Conservation (phyloP, 1,139 yeast species). For the Debaryomycetaceae sp. region DNA sequence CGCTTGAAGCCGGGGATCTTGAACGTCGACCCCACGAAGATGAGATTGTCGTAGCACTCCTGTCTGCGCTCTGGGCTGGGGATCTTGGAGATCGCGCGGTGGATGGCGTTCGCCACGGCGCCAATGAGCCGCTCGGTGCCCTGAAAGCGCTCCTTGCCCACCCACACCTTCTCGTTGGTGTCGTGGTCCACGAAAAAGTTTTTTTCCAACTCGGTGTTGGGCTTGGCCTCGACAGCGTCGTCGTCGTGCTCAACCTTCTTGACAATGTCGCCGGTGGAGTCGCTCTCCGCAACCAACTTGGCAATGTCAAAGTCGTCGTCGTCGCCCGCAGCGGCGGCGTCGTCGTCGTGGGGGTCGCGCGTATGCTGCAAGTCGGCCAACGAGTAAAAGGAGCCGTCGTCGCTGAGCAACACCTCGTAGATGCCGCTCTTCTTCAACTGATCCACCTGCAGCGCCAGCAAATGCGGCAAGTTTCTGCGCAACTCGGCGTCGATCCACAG, state of each 20-base stretch:
- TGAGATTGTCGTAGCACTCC: conserved; percentile 81
- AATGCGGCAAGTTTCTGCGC: conserved; percentile 51
- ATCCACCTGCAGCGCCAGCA: conserved; percentile 59
- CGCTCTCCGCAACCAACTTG: conserved; percentile 70
- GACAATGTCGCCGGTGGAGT: conserved; percentile 60
- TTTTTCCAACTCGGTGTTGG: conserved; percentile 58
- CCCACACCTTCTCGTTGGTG: conserved; percentile 48
- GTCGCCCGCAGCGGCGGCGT: conserved; percentile 35
- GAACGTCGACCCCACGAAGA: conserved; percentile 74
- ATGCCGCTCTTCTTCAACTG: conserved; percentile 69
- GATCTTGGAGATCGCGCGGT: conserved; percentile 47
- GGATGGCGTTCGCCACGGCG: conserved; percentile 51
- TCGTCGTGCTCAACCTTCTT: conserved; percentile 24
- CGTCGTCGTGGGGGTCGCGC: conserved; percentile 2
- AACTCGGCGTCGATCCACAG: conserved; percentile 53
- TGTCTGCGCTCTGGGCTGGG: conserved; percentile 72
- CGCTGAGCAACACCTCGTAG: conserved; percentile 57
- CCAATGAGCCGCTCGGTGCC: conserved; percentile 63
- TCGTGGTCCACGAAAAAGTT: conserved; percentile 60
- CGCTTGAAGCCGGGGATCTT: conserved; percentile 74
- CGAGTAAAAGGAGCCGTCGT: conserved; percentile 61
- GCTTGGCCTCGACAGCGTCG: conserved; percentile 30
- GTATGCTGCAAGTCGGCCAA: conserved; percentile 36
- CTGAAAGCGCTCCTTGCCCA: conserved; percentile 86
- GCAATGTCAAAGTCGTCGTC: conserved; percentile 87